Conservation (phyloP, 768 basidiomycete genomes). For the Sutorius australiensis region DNA sequence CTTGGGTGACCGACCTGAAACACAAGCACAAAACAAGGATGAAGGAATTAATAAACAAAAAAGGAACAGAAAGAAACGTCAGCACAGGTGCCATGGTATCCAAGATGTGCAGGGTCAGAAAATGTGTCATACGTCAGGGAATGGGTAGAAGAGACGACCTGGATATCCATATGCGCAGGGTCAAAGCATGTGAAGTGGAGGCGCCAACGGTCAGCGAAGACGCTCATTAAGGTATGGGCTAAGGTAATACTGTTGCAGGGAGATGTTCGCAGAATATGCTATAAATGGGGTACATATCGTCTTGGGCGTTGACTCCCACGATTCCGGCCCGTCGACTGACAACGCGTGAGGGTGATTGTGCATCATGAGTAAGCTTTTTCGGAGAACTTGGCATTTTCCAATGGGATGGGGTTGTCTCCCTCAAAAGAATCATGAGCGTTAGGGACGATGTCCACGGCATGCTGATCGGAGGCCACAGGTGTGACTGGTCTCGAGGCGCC, state of each 20-base stretch:
- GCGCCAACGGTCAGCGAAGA: background rate
- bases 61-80: background rate
- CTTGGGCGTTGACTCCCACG: slow-evolving; percentile 2
- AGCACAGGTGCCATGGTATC: slow-evolving; percentile 21
- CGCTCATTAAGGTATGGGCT: slow-evolving; percentile 20
- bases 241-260: slow-evolving; percentile 15
- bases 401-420: slow-evolving; percentile 35
- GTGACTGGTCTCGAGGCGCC: slow-evolving; percentile 73
- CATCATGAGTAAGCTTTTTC: slow-evolving; percentile 52
- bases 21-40: slow-evolving; percentile 3
- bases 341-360: background rate
- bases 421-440: slow-evolving; percentile 42
- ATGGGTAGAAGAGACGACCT: slow-evolving; percentile 7
- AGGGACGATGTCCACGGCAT: slow-evolving; percentile 41
- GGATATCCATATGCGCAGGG: slow-evolving; percentile 13
- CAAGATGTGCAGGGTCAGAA: slow-evolving; percentile 17
- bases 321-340: background rate
- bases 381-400: slow-evolving; percentile 38
- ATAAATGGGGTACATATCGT: slow-evolving; percentile 23
- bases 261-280: slow-evolving; percentile 22
- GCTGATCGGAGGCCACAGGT: slow-evolving; percentile 47
- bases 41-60: slow-evolving; percentile 1
- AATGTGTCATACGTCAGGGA: slow-evolving; percentile 3
- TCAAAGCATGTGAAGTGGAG: slow-evolving; percentile 5
- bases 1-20: slow-evolving; percentile 1